Evolutionary conservation across 164 flowering plant species (phyloP).

Genomic region (Pachysandra terminalis): DNA sequence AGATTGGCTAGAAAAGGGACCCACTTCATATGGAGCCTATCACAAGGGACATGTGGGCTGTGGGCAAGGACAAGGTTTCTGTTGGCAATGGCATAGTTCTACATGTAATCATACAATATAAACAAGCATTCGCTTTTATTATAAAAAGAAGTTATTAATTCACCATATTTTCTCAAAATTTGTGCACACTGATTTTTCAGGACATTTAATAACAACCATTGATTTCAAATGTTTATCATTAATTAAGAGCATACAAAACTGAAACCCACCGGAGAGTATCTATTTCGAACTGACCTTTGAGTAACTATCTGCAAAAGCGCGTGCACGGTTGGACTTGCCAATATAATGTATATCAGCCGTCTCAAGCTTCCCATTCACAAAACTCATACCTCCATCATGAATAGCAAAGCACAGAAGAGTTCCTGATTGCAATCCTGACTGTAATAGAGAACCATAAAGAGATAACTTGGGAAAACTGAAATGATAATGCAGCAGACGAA

Average conservation of each 20-base stretch:
- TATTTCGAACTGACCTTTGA: constrained; percentile 63
- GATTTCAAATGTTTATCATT: too few relatives aligned
- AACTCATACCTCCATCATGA: constrained; percentile 62
- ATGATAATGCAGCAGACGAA: not conserved
- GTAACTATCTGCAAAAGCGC: constrained; percentile 90
- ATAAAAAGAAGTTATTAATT: not conserved
- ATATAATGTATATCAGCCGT: constrained; percentile 71
- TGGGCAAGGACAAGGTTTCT: too few relatives aligned
- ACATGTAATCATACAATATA: too few relatives aligned
- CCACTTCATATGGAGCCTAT: too few relatives aligned
- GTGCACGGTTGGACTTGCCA: constrained; percentile 70
- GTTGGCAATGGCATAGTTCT: too few relatives aligned
- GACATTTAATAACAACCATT: not conserved
- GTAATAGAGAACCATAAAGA: constrained; percentile 16
- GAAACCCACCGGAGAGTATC: not conserved
- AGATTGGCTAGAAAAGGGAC: too few relatives aligned
- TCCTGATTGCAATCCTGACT: constrained; percentile 64
- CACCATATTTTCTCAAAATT: not conserved
- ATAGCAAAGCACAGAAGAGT: constrained; percentile 70
- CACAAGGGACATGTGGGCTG: too few relatives aligned
- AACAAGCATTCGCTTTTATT: too few relatives aligned
- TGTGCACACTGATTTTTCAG: not conserved
- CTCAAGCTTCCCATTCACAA: constrained; percentile 78
- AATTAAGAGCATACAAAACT: not conserved
- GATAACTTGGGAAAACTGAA: not conserved